Conservation (phyloP, 2,329 filamentous ascomycete genomes). For the Macrophomina tecta region DNA sequence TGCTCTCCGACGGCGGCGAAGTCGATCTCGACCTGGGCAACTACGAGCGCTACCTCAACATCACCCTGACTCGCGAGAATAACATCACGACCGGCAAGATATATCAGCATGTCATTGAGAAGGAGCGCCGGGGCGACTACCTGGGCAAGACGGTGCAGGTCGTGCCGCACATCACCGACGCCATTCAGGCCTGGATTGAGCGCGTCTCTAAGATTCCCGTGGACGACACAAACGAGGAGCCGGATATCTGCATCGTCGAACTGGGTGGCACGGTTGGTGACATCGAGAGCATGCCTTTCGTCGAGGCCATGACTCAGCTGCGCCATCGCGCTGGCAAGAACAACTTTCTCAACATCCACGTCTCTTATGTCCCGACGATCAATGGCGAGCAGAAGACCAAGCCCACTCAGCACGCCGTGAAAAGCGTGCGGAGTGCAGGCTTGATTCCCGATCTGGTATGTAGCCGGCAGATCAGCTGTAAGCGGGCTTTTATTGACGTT, state of each 20-base stretch:
- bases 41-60: constrained; percentile 81
- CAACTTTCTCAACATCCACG: constrained; percentile 89
- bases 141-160: constrained; percentile 89
- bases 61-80: constrained; percentile 82
- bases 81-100: constrained; percentile 99
- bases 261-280: constrained; percentile 75
- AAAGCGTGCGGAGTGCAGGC: constrained; percentile 81
- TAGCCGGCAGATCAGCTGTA: constrained; percentile 22
- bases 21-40: constrained; percentile 77
- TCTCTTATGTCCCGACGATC: constrained; percentile 83
- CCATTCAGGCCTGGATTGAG: constrained; percentile 91
- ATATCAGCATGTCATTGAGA: constrained; percentile 85
- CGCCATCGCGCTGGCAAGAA: constrained; percentile 72
- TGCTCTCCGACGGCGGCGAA: constrained; percentile 82
- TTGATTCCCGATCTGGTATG: constrained; percentile 65
- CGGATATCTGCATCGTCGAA: constrained; percentile 91
- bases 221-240: constrained; percentile 80
- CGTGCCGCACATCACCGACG: constrained; percentile 89
- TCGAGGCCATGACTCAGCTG: constrained; percentile 84
- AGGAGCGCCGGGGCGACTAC: constrained; percentile 75
- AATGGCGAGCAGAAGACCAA: constrained; percentile 91
- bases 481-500: constrained; percentile 26
- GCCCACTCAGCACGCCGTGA: constrained; percentile 90
- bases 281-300: constrained; percentile 85
- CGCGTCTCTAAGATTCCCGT: constrained; percentile 84